phyloP scores from a whole-genome alignment of 2,329 filamentous ascomycete species.

The Beauveria rudraprayagi region DNA sequence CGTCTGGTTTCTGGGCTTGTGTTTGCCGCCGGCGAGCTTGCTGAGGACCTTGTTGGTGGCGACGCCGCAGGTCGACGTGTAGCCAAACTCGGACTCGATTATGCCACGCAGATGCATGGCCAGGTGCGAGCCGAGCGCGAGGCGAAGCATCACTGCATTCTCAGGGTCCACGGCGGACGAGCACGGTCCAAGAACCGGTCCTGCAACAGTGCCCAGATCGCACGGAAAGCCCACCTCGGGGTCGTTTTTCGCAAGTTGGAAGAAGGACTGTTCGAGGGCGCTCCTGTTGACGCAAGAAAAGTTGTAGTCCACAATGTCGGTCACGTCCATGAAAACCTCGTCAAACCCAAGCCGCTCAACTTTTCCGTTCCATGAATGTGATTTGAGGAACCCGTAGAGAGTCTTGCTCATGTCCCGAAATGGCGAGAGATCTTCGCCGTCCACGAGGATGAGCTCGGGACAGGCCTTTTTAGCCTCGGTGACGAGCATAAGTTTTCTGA shows the following conservation, averaged over 20 bases:
- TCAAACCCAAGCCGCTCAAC: slow-evolving; percentile 84
- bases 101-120: slow-evolving; percentile 64
- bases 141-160: slow-evolving; percentile 44
- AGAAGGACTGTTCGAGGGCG: slow-evolving; percentile 63
- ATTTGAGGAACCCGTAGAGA: slow-evolving; percentile 64
- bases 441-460: slow-evolving; percentile 75
- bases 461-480: slow-evolving; percentile 71
- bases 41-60: slow-evolving; percentile 80
- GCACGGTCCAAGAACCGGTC: slow-evolving; percentile 40
- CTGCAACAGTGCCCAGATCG: slow-evolving; percentile 61
- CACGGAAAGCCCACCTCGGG: slow-evolving; percentile 75
- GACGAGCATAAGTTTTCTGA: slow-evolving; percentile 79
- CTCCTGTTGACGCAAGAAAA: slow-evolving; percentile 58
- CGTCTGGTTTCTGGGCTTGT: slow-evolving; percentile 86
- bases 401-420: slow-evolving; percentile 83
- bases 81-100: slow-evolving; percentile 69
- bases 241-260: slow-evolving; percentile 64
- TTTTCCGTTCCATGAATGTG: slow-evolving; percentile 68
- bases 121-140: slow-evolving; percentile 74
- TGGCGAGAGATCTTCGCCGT: slow-evolving; percentile 77
- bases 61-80: slow-evolving; percentile 81
- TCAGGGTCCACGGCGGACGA: slow-evolving; percentile 20
- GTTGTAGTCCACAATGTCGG: slow-evolving; percentile 81
- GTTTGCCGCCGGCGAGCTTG: slow-evolving; percentile 73
- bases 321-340: slow-evolving; percentile 73